A percentile compares a stretch with the other conserved stretches of the same genome.
These are phyloP conservation scores for Oryza meridionalis DNA, from an alignment of 176 grass and related monocot genomes.

Conservation along the genomic window DNA sequence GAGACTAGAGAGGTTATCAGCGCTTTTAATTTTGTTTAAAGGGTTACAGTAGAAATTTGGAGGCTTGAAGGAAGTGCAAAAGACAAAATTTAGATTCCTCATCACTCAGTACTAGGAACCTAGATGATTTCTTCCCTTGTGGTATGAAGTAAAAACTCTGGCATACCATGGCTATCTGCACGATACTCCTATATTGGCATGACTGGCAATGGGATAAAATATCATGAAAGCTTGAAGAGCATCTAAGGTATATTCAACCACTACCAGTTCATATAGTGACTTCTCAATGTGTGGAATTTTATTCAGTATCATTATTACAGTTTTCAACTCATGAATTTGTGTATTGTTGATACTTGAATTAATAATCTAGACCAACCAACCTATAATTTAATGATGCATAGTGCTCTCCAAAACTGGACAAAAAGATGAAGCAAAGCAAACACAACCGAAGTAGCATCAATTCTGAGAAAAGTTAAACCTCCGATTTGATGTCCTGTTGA, in stretches of 20 bases:
- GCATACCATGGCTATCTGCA: neutral
- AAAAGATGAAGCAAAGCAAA: slow-evolving; percentile 29
- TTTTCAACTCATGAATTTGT: neutral
- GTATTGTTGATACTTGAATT: neutral
- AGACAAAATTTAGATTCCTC: neutral
- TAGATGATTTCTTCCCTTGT: neutral
- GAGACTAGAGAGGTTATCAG: neutral
- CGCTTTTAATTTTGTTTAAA: neutral
- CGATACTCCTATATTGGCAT: neutral
- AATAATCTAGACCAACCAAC: neutral
- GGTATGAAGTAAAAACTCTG: neutral
- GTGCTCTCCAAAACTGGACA: neutral
- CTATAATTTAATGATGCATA: neutral
- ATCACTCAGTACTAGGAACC: neutral
- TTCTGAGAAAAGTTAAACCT: slow-evolving; percentile 61
- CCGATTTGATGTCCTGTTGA: slow-evolving; percentile 65
- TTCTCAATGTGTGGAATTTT: neutral
- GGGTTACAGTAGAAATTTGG: neutral
- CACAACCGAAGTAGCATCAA: neutral
- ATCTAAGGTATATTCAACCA: neutral
- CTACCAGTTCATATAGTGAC: neutral
- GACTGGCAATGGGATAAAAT: neutral
- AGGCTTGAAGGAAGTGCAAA: neutral
- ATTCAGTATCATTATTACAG: neutral
- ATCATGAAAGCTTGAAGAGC: neutral